A percentile compares a stretch with the other conserved stretches of the same genome.
Evolutionary conservation across 345 rosid genomes (phyloP).

Genomic region (Bretschneidera sinensis): DNA sequence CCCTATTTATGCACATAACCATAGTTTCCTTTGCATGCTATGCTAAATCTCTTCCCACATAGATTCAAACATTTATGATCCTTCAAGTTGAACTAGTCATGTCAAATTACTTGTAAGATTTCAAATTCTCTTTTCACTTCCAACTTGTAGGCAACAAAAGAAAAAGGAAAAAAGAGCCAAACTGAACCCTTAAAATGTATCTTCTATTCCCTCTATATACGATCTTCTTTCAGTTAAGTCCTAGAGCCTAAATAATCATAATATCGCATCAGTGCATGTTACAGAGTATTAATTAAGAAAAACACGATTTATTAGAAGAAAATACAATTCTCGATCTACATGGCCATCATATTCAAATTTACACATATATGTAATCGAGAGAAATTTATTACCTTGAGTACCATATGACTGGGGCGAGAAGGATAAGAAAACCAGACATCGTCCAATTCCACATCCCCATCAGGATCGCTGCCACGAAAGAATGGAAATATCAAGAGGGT

Average conservation of each 20-base stretch:
- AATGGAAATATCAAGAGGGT: background rate
- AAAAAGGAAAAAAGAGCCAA: background rate
- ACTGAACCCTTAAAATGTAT: no score
- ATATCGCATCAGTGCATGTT: no score
- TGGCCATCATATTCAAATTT: background rate
- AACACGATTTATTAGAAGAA: no score
- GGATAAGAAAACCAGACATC: constrained; percentile 99
- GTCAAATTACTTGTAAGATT: background rate
- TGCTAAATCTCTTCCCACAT: constrained; percentile 7
- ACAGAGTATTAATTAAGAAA: no score
- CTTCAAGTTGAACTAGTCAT: background rate
- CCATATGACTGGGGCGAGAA: constrained; percentile 88
- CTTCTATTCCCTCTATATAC: background rate
- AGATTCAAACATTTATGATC: no score
- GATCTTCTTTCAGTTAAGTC: no score
- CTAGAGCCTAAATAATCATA: no score
- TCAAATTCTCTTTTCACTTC: background rate
- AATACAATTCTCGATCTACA: no score
- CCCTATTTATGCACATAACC: no score
- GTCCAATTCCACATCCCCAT: constrained; percentile 79
- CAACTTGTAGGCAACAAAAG: background rate
- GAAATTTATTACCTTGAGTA: constrained; percentile 60
- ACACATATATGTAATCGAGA: background rate
- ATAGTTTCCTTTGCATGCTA: background rate
- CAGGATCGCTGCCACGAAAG: constrained; percentile 55